A percentile compares a stretch with the other conserved stretches of the same genome.
Conservation (phyloP, 495 filamentous ascomycete genomes). For the Aspergillus nanangensis region DNA sequence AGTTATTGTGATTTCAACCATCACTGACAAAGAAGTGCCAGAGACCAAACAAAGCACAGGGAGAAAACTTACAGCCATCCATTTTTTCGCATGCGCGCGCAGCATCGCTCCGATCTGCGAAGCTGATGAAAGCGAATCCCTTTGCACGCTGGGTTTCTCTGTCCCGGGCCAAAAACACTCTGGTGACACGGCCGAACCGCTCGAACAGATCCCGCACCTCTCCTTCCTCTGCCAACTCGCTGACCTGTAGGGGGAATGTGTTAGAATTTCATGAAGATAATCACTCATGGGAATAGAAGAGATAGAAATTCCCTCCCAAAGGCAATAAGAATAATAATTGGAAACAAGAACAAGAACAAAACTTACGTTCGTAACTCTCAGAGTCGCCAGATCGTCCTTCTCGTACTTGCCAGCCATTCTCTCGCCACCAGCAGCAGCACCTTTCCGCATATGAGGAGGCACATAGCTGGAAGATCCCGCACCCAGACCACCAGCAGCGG, state of each 20-base stretch:
- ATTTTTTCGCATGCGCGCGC: constrained; percentile 92
- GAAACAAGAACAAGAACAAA: constrained; percentile 8
- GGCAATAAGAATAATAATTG: no score
- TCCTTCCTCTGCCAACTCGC: constrained; percentile 91
- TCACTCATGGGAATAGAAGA: no score
- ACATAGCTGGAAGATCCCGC: constrained; percentile 80
- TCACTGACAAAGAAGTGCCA: no score
- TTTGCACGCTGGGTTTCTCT: constrained; percentile 91
- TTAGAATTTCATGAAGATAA: no score
- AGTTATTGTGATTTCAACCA: constrained; percentile 11
- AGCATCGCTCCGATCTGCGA: constrained; percentile 82
- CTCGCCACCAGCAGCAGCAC: constrained; percentile 65
- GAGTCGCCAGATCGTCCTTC: constrained; percentile 91
- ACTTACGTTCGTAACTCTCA: constrained; percentile 95
- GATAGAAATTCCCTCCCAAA: neutral
- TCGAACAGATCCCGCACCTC: constrained; percentile 98
- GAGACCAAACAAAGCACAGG: no score
- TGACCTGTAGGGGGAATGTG: constrained; percentile 54
- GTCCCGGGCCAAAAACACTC: constrained; percentile 96
- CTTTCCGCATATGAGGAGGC: constrained; percentile 83
- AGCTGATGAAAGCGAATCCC: constrained; percentile 98
- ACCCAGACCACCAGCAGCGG: constrained; percentile 52
- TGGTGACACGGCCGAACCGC: constrained; percentile 90
- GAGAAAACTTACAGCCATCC: constrained; percentile 74
- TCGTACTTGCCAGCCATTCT: constrained; percentile 93